Evolutionary conservation across 2,329 filamentous ascomycete genomes (phyloP), one percentile per base, ranked within the genome.

Genomic region (Pseudogymnoascus sp.): DNA sequence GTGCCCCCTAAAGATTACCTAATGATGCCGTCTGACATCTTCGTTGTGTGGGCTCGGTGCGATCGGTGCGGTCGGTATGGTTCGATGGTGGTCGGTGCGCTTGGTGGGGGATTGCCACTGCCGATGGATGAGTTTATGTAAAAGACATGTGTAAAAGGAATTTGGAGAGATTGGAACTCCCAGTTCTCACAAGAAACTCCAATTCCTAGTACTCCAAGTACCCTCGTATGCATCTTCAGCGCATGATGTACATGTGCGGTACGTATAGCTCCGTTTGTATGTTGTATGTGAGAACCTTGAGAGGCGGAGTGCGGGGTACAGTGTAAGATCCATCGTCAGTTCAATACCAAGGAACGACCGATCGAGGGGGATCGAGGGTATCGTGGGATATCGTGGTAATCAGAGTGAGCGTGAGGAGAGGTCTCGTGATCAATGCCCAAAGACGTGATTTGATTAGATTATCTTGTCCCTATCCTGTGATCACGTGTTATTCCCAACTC

Each of bases 21-120:
- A 52, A 52, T 52, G 45, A 52, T 30, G 45, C 45, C n/a, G 25
- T 52, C 45, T 52, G 45, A 52, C 45, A 52, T 52, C 23, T 22
- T 16, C 12, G 11, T 16, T 6, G 11, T 28, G 45, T 52, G 19
- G 9, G 19, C 39, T 42, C 39, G 19, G 8, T 25, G 41, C 41
- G 25, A 25, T 30, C 22, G 45, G 19, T 52, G 23, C 25, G 25
- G 45, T 30, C 45, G 23, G 23, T 28, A 19, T 19, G 19, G 19
- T 19, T 19, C 19, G 19, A 19, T 19, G 19, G 45, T 16, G 45
- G 19, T 52, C 25, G 45, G 45, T 52, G 45, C 45, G 45, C 25
- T 16, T 52, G 45, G 45, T 52, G 45, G 25, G 45, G 45, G 45
- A 52, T 52, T 52, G 25, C 45, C 45, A 52, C 25, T 52, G 45